Percentiles rank a stretch among this genome's conserved stretches.
These are phyloP conservation scores for Chlorophyllum brunneum DNA, from an alignment of 768 basidiomycete species.

Conservation along the genomic window DNA sequence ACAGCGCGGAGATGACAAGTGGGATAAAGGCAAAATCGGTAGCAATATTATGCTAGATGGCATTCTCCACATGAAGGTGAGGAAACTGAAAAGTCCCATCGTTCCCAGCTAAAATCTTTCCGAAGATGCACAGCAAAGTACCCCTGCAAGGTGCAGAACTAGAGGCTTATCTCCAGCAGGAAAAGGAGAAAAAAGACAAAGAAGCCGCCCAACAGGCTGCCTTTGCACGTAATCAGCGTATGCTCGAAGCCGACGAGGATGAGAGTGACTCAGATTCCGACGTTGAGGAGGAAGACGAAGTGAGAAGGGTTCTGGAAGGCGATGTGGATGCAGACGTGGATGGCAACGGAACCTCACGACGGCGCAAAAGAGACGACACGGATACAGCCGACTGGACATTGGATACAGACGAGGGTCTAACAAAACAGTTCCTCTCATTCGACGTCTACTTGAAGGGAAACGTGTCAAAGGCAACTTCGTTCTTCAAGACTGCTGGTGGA, in stretches of 20 bases:
- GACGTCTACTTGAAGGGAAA: constrained; percentile 99
- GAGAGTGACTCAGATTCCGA: constrained; percentile 77
- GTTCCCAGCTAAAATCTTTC: constrained; percentile 2
- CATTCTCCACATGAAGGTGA: constrained; percentile 59
- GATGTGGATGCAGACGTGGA: constrained; percentile 43
- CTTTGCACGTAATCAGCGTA: constrained; percentile 74
- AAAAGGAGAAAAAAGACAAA: constrained; percentile 74
- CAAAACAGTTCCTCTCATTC: constrained; percentile 77
- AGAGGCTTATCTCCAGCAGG: constrained; percentile 72
- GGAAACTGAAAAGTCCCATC: constrained; percentile 13
- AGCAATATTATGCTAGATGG: constrained; percentile 81
- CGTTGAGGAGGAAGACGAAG: constrained; percentile 59
- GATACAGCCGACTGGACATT: constrained; percentile 66
- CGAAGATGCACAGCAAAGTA: constrained; percentile 83
- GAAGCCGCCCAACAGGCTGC: constrained; percentile 85
- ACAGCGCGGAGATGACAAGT: constrained; percentile 78
- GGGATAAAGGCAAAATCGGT: constrained; percentile 90
- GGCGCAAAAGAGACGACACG: constrained; percentile 34
- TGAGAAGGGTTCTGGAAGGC: constrained; percentile 51
- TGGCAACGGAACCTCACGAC: constrained; percentile 21
- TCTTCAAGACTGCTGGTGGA: constrained; percentile 75
- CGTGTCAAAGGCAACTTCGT: constrained; percentile 78
- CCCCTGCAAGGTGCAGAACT: constrained; percentile 87
- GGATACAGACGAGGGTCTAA: constrained; percentile 73
- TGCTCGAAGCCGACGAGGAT: constrained; percentile 93